Evolutionary conservation across 2,329 filamentous ascomycete species (phyloP), one percentile per base, ranked within the genome.

Genomic region (Aspergillus sojae): DNA sequence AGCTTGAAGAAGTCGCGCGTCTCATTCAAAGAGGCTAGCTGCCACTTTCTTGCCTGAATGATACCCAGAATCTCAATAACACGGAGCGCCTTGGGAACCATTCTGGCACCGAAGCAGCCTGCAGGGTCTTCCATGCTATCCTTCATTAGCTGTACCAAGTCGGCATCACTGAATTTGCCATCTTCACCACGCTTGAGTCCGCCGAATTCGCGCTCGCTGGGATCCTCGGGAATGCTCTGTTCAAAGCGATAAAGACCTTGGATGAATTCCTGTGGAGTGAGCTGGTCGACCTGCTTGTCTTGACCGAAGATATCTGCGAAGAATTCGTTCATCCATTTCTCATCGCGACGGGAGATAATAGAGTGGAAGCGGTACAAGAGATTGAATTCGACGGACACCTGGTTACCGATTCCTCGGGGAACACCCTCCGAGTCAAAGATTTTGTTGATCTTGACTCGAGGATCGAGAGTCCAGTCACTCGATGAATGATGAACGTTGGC

Each of bases 31-130:
- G 77, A 78, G 12, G 72, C 75, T 53, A 75, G 67, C 50, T 75
- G 72, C 92, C 92, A 95, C 65, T 86, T 85, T 32, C 92, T 84
- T 6, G 90, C 89, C 65, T 93, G 91, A 46, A 91, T 82, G 58
- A 95, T 94, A 36, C 91, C 92, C 4, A 94, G 80, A 48, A 94
- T 90, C 76, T 95, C 92, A 28, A 95, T 85, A 1, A 88, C 86
- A 65, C 88, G 87, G 84, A 95, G 87, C 21, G 89, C 85, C 11
- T 86, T 82, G 0, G 92, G 92, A 0, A 94, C 89, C 64, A 91
- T 91, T 12, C 87, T 87, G 0, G 87, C 87, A 0, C 90, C 90
- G 67, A 92, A 93, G 0, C 86, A 85, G 19, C 88, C 87, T 14
- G 62, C 58, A 7, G 54, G 50, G 30, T 57, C 54, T 30, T 92